phyloP scores from a whole-genome alignment of 352 stramenopile species.

The Phytopythium chamaehyphon region DNA sequence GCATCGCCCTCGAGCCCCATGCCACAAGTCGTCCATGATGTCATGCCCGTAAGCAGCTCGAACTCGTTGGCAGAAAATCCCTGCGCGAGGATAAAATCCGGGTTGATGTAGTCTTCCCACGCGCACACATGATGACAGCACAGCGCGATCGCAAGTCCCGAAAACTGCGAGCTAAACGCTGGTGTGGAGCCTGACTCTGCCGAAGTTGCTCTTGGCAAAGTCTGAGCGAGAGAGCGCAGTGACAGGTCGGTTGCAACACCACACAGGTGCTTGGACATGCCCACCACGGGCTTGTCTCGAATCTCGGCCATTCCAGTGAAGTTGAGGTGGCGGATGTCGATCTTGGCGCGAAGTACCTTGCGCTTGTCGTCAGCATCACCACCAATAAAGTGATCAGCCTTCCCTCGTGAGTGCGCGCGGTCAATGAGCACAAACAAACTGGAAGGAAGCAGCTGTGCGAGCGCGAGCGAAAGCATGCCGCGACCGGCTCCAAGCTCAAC shows the following conservation, averaged over 20 bases:
- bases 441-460: constrained; percentile 56
- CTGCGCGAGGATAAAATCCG: constrained; percentile 47
- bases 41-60: constrained; percentile 56
- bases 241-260: constrained; percentile 81
- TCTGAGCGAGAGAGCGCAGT: constrained; percentile 59
- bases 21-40: constrained; percentile 75
- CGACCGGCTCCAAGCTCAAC: constrained; percentile 72
- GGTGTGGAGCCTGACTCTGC: not conserved
- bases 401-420: constrained; percentile 61
- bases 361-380: constrained; percentile 20
- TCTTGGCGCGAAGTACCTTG: constrained; percentile 64
- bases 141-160: constrained; percentile 64
- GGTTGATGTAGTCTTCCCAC: constrained; percentile 75
- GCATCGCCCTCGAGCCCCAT: constrained; percentile 63
- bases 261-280: constrained; percentile 86
- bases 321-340: constrained; percentile 84
- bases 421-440: constrained; percentile 78
- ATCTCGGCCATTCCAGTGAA: constrained; percentile 62
- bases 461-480: constrained; percentile 74
- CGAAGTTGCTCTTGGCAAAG: constrained; percentile 17
- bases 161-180: constrained; percentile 32
- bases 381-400: constrained; percentile 71
- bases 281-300: constrained; percentile 43
- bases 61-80: constrained; percentile 63
- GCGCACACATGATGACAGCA: constrained; percentile 78